phyloP scores from a whole-genome alignment of 2,329 filamentous ascomycete species.

The Simplicillium sp. region DNA sequence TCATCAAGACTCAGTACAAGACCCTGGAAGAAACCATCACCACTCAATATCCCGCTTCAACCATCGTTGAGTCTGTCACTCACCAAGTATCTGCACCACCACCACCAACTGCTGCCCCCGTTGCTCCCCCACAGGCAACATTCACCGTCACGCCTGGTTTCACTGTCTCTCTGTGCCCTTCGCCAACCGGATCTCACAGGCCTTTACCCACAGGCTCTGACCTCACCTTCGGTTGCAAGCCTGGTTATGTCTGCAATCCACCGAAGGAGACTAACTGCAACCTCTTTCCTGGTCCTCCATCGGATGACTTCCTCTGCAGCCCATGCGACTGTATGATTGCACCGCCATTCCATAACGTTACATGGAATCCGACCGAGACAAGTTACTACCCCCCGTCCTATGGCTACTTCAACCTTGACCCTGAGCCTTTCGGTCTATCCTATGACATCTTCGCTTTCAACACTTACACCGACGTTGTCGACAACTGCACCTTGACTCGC shows the following conservation, averaged over 20 bases:
- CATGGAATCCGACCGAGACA: conserved; percentile 35
- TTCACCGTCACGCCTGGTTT: conserved; percentile 17
- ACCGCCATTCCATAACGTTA: conserved; percentile 22
- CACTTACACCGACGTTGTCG: conserved; percentile 22
- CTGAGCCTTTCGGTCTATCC: conserved; percentile 50
- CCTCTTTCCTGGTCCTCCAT: conserved; percentile 38
- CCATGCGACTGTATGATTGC: conserved; percentile 33
- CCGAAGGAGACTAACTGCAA: conserved; percentile 39
- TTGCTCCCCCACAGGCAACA: conserved; percentile 18
- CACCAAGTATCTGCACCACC: conserved; percentile 16
- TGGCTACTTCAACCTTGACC: conserved; percentile 57
- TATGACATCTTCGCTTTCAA: conserved; percentile 50
- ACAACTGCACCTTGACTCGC: conserved; percentile 30
- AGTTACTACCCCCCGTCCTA: conserved; percentile 37
- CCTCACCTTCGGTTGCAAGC: conserved; percentile 42
- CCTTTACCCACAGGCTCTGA: conserved; percentile 26
- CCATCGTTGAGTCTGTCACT: conserved; percentile 10
- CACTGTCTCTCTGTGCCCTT: conserved; percentile 30
- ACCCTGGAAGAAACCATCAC: conserved; percentile 15
- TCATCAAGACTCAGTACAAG: conserved; percentile 13
- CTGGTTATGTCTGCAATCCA: conserved; percentile 44
- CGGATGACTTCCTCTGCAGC: conserved; percentile 35
- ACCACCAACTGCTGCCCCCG: conserved; percentile 15
- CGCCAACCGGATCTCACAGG: conserved; percentile 25
- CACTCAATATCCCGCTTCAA: conserved; percentile 14